Evolutionary conservation across 345 rosid genomes (phyloP), one percentile per base, ranked within the genome.

Genomic region (Syzygium jambos): DNA sequence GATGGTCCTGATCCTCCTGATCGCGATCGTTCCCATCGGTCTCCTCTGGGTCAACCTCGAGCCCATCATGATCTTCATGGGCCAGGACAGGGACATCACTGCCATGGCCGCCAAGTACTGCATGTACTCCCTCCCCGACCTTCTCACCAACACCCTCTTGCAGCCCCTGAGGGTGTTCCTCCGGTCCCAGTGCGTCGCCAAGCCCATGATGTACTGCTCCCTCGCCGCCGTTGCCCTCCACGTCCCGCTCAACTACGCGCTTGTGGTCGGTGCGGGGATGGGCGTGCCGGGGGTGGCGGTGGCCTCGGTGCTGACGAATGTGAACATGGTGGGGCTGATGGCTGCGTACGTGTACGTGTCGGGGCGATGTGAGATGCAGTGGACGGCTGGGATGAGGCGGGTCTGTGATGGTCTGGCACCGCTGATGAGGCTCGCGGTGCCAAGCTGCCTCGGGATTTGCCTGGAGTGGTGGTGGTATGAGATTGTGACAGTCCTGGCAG

Each of bases 381-480:
- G 92, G 95, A 90, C 78, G 86, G 92, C 65, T 43, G 93, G 92
- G 88, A 77, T 93, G 78, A 92, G 91, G 22, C 92, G 89, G 53
- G 90, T 91, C 38, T 88, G 94, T 57, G 92, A 92, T 56, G 99
- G 98, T 88, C 78, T 97, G 85, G 98, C 95, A 63, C 92, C 96
- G 63, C 88, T 97, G 52, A 88, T 95, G 97, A 92, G 86, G 88
- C 90, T 97, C 94, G 99, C 99, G 46, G 93, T 97, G 86, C 99
- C 99, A 25, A 97, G 99, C 77, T 97, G 99, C 89, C 89, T 95
- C 65, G 98, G 98, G 90, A 97, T 97, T 83, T 98, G 99, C 92
- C 90, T 96, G 87, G 99, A 98, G 93, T 98, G 99, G 99, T 98
- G 99, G 99, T 96, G 99, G 99, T 98, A 98, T 56, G 99, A 98